Evolutionary conservation across 108 stramenopile genomes (phyloP).

Genomic region (Stephanodiscus triporus): DNA sequence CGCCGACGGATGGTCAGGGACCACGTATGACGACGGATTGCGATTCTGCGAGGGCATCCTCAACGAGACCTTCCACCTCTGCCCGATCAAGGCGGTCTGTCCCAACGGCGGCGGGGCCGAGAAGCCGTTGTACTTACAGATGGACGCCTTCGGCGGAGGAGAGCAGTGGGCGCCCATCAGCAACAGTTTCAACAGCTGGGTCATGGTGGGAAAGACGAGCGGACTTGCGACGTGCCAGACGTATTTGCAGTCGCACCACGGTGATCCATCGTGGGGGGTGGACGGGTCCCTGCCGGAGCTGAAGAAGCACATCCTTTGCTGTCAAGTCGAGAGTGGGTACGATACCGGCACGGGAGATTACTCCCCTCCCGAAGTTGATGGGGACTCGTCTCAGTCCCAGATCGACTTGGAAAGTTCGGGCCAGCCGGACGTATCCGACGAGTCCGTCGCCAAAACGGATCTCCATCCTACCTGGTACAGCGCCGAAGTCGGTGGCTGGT

Average conservation of each 20-base stretch:
- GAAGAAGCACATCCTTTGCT: slow-evolving; percentile 45
- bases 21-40: slow-evolving; percentile 27
- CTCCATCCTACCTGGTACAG: slow-evolving; percentile 23
- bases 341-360: not conserved
- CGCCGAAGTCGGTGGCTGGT: slow-evolving; percentile 12
- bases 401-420: slow-evolving; percentile 17
- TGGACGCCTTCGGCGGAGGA: slow-evolving; percentile 32
- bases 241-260: slow-evolving; percentile 28
- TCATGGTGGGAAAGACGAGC: slow-evolving; percentile 42
- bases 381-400: not conserved
- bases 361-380: not conserved
- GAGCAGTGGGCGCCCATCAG: slow-evolving; percentile 50
- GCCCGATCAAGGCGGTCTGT: slow-evolving; percentile 10
- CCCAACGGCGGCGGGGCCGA: slow-evolving; percentile 11
- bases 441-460: not conserved
- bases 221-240: slow-evolving; percentile 31
- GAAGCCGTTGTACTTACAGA: slow-evolving; percentile 17
- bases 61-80: slow-evolving; percentile 12
- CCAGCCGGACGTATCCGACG: slow-evolving; percentile 5
- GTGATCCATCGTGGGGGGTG: slow-evolving; percentile 35
- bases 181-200: slow-evolving; percentile 28
- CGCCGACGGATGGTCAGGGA: slow-evolving; percentile 38
- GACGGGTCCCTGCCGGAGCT: slow-evolving; percentile 34
- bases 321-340: slow-evolving; percentile 9
- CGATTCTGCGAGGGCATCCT: slow-evolving; percentile 36